These are phyloP conservation scores for Theobroma grandiflorum DNA, from an alignment of 441 rosid species.

Conservation along the genomic window DNA sequence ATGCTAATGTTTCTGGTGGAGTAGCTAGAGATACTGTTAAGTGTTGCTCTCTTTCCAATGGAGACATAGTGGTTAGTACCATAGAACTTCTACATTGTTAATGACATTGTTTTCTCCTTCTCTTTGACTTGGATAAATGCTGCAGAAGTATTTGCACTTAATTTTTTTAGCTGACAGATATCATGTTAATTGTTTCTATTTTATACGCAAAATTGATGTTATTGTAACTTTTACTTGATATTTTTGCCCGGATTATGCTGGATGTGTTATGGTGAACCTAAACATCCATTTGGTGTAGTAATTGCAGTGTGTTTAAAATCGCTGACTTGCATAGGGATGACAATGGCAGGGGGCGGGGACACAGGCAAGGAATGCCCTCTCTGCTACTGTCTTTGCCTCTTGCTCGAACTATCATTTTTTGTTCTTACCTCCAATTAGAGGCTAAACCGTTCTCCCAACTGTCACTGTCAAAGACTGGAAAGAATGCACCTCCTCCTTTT, in stretches of 20 bases:
- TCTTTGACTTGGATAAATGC: slow-evolving; percentile 13
- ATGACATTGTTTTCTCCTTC: slow-evolving; percentile 11
- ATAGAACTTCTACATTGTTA: slow-evolving; percentile 33
- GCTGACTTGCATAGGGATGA: background rate
- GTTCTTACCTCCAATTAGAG: slow-evolving; percentile 17
- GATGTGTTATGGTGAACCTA: slow-evolving; percentile 7
- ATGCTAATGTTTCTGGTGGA: slow-evolving; percentile 87
- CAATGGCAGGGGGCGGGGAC: slow-evolving; percentile 10
- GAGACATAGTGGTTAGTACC: slow-evolving; percentile 93
- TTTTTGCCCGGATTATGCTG: slow-evolving; percentile 20
- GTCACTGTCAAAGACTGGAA: slow-evolving; percentile 4
- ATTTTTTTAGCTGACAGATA: background rate
- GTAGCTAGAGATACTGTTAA: slow-evolving; percentile 78
- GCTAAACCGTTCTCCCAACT: background rate
- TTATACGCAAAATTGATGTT: slow-evolving; percentile 14
- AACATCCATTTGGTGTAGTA: background rate
- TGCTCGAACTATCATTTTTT: background rate
- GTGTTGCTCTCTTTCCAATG: slow-evolving; percentile 87
- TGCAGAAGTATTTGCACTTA: slow-evolving; percentile 13
- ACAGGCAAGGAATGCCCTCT: background rate
- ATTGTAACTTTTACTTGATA: slow-evolving; percentile 10
- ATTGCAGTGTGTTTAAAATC: background rate
- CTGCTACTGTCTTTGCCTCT: slow-evolving; percentile 5
- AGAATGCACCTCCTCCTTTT: slow-evolving; percentile 8
- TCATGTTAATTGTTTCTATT: slow-evolving; percentile 14